Evolutionary conservation across 257 asterid genomes (phyloP).

Genomic region (Vinca minor): DNA sequence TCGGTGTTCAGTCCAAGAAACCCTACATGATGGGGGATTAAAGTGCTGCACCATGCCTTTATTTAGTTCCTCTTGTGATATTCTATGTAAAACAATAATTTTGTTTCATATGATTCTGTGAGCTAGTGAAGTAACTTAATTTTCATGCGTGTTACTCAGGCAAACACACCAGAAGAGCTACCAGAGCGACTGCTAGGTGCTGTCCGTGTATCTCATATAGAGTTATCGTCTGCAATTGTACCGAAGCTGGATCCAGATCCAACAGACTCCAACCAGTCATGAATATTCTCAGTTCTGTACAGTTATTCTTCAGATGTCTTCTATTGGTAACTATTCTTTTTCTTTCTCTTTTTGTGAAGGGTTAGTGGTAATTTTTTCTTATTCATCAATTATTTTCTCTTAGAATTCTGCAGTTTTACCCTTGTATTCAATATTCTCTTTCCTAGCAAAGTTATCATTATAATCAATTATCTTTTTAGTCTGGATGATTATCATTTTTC

Average conservation of each 20-base stretch:
- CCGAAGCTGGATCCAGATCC: slow-evolving; percentile 29
- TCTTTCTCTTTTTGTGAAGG: not conserved
- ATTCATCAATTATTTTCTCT: slow-evolving; percentile 7
- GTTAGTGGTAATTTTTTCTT: not conserved
- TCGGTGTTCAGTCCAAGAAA: not conserved
- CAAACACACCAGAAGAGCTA: slow-evolving; percentile 32
- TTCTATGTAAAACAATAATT: not conserved
- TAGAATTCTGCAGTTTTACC: not conserved
- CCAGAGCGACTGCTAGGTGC: slow-evolving; percentile 46
- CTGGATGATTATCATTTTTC: not conserved
- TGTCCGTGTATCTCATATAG: slow-evolving; percentile 39
- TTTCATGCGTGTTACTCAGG: slow-evolving; percentile 18
- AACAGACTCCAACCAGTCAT: slow-evolving; percentile 15
- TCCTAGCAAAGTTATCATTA: not conserved
- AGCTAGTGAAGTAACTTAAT: not conserved
- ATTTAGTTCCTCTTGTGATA: not conserved
- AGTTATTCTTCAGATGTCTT: slow-evolving; percentile 3
- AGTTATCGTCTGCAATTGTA: slow-evolving; percentile 33
- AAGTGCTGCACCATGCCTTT: not conserved
- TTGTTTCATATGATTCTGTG: not conserved
- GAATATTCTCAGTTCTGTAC: slow-evolving; percentile 7
- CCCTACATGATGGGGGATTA: not conserved
- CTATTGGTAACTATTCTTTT: not conserved
- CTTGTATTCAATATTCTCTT: not conserved
- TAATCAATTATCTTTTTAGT: not conserved